These are phyloP conservation scores for Dimocarpus longan DNA, from an alignment of 345 rosid genomes.

Conservation along the genomic window DNA sequence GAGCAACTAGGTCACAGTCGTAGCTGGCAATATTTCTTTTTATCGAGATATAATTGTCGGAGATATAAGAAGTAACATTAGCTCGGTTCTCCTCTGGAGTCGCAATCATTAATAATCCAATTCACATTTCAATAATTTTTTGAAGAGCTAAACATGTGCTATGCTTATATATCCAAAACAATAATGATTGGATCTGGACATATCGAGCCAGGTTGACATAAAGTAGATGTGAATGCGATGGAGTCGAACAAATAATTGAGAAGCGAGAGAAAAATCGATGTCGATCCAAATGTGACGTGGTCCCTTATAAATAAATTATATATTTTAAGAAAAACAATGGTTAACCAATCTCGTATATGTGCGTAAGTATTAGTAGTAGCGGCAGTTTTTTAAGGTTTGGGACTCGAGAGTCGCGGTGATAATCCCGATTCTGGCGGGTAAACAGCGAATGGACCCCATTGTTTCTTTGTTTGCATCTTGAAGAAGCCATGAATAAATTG, in stretches of 20 bases:
- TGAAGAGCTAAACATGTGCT: neutral
- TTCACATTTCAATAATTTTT: neutral
- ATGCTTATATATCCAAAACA: neutral
- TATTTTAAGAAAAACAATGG: too few relatives aligned
- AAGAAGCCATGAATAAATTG: neutral
- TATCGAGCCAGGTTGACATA: neutral
- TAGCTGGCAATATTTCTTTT: too few relatives aligned
- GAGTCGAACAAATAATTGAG: neutral
- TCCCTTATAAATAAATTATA: neutral
- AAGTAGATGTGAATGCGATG: conserved; percentile 5
- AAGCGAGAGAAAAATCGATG: neutral
- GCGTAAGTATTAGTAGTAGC: too few relatives aligned
- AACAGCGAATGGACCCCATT: too few relatives aligned
- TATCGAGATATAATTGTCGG: too few relatives aligned
- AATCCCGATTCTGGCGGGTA: too few relatives aligned
- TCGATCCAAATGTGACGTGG: conserved; percentile 9
- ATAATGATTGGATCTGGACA: conserved; percentile 22
- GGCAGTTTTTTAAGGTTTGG: neutral
- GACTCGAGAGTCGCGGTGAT: too few relatives aligned
- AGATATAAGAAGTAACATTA: too few relatives aligned
- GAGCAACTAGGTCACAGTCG: too few relatives aligned
- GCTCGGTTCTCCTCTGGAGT: too few relatives aligned
- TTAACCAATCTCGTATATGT: too few relatives aligned
- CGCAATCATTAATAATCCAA: neutral
- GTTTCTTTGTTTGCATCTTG: neutral